Base-by-base conservation (phyloP, 495 filamentous ascomycete species). In the Antarctomyces pellizariae region DNA sequence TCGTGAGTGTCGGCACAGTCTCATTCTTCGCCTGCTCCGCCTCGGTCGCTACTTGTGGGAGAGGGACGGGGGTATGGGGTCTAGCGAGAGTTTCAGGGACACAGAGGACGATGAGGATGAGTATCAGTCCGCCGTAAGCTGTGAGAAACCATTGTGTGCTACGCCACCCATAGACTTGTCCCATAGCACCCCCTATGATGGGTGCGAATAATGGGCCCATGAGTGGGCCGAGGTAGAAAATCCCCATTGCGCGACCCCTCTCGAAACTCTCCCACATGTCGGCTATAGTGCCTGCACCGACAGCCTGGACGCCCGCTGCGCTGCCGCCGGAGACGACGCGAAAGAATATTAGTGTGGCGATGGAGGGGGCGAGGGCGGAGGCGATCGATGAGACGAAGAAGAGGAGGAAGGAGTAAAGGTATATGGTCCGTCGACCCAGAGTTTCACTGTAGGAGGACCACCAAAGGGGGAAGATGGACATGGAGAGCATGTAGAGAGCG, bases 381-480 rank as follows among this genome's bases (percentile, higher is more conserved):
- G 82, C 52, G 10, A 75, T 48, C 22, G 68, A 75, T 50, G 74
- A 92, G 11, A 91, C 26, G n/a, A 72, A 47, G 41, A 83, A 90
- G 4, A 91, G 56, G 13, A 54, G 40, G 43, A 95, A 93, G 0
- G 78, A 90, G 21, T 62, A 50, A 10, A 95, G 41, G 46, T 92
- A 93, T 28, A 95, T 80, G 5, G 71, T 77, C 14, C 84, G 62
- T 20, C 84, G 64, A 12, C 84, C 84, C 2, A 77, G 47, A 3
- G 64, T 61, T 46, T 93, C 84, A 7, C 75, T 83, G 43, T 92
- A 89, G 2, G 68, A 73, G 2, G 76, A 86, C 83, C 83, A 92
- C 79, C 80, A 93, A 3, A 93, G 59, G 1, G 83, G 83, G 34
- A 82, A 91, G 14, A 92, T 77, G 10, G 71, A 64, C 79, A 92